phyloP scores from a whole-genome alignment of 441 rosid genomes.

The Populus tomentosa region DNA sequence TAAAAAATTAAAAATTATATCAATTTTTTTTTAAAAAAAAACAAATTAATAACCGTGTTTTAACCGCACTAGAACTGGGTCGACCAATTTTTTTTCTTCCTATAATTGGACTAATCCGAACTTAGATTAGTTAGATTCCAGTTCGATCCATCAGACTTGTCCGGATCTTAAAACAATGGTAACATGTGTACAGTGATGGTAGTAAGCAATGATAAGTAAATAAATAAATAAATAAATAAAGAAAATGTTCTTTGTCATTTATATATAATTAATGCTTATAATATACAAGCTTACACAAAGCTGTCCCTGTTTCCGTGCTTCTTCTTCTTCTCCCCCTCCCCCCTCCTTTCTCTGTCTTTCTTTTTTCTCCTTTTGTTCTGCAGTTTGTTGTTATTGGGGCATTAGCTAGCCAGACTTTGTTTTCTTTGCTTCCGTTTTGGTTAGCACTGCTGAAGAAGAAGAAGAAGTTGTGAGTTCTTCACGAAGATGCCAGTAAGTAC shows the following conservation, averaged over 20 bases:
- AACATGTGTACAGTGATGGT: neutral
- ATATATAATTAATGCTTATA: slow-evolving; percentile 64
- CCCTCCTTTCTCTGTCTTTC: neutral
- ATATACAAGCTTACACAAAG: slow-evolving; percentile 45
- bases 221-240: neutral
- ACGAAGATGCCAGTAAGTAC: slow-evolving; percentile 99
- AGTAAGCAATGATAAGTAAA: neutral
- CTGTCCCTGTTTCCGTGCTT: slow-evolving; percentile 26
- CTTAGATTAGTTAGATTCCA: no score
- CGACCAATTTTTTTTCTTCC: no score
- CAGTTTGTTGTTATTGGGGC: slow-evolving; percentile 25
- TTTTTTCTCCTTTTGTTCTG: neutral
- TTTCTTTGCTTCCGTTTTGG: slow-evolving; percentile 5
- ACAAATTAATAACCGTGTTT: no score
- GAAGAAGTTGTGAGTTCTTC: slow-evolving; percentile 17
- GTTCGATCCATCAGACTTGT: no score
- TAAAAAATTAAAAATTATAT: no score
- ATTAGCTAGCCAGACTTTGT: slow-evolving; percentile 15
- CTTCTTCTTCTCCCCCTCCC: slow-evolving; percentile 11
- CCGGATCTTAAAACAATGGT: neutral
- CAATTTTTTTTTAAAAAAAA: no score
- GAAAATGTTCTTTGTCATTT: slow-evolving; percentile 31
- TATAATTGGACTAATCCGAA: no score
- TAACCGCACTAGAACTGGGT: no score
- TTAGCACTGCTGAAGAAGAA: slow-evolving; percentile 23